A percentile compares a stretch with the other conserved stretches of the same genome.
These are phyloP conservation scores for Fraxinus americana DNA, from an alignment of 257 asterid genomes.

Conservation along the genomic window DNA sequence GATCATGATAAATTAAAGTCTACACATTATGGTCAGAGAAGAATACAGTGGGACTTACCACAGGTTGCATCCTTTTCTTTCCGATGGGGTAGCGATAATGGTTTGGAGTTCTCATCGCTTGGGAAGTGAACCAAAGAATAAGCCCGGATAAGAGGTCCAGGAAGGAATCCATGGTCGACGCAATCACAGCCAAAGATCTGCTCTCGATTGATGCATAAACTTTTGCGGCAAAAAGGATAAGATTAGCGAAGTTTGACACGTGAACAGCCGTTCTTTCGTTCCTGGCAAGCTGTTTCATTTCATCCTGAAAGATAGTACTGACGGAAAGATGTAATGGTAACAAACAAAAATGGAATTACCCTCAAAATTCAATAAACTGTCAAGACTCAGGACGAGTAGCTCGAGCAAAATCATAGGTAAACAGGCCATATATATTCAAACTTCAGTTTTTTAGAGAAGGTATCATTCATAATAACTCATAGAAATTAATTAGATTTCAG, in stretches of 20 bases:
- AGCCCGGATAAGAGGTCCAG: constrained; percentile 87
- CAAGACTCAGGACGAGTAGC: not conserved
- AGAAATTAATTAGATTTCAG: constrained; percentile 1
- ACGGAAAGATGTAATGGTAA: constrained; percentile 15
- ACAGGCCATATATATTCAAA: not conserved
- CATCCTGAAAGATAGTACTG: constrained; percentile 54
- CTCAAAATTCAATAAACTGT: not conserved
- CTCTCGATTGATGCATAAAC: constrained; percentile 79
- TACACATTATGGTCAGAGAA: not conserved
- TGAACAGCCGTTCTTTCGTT: constrained; percentile 74
- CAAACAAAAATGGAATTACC: not conserved
- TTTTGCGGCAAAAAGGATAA: constrained; percentile 79
- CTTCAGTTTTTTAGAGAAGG: constrained; percentile 16
- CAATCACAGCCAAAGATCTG: constrained; percentile 90
- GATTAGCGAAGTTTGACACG: constrained; percentile 66
- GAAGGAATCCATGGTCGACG: constrained; percentile 88
- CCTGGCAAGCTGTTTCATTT: constrained; percentile 68
- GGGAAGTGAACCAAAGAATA: constrained; percentile 86
- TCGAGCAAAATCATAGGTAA: not conserved
- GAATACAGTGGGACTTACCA: constrained; percentile 48
- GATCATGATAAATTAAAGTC: not conserved
- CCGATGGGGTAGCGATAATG: constrained; percentile 85
- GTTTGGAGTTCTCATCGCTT: constrained; percentile 82
- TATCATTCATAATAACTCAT: not conserved
- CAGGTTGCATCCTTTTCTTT: constrained; percentile 95